phyloP scores from a whole-genome alignment of 352 stramenopile species.

The Pythium folliculosum region DNA sequence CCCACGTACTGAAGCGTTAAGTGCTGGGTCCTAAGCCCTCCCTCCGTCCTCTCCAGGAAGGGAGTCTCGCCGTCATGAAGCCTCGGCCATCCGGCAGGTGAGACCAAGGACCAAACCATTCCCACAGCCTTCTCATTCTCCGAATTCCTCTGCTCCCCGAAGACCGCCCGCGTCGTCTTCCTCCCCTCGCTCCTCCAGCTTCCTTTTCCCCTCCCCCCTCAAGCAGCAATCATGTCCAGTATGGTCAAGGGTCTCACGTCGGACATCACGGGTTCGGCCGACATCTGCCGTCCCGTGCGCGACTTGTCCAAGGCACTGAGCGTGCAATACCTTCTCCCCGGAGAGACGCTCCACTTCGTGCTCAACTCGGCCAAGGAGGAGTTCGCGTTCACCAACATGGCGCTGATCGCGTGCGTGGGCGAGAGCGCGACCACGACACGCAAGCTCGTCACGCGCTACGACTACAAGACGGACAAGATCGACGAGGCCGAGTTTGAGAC shows the following conservation, averaged over 20 bases:
- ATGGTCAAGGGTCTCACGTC: conserved; percentile 13
- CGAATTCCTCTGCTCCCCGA: background rate
- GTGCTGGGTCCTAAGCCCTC: no score
- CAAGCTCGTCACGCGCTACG: conserved; percentile 48
- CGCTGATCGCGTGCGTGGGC: conserved; percentile 42
- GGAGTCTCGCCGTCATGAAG: no score
- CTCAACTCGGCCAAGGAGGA: conserved; percentile 59
- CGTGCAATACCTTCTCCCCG: conserved; percentile 47
- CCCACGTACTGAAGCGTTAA: no score
- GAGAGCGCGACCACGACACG: conserved; percentile 52
- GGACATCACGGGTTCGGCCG: conserved; percentile 16
- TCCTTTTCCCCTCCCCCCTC: background rate
- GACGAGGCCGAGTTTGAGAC: conserved; percentile 48
- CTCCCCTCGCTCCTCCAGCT: background rate
- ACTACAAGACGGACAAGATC: conserved; percentile 39
- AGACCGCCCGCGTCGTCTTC: background rate
- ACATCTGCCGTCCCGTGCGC: conserved; percentile 29
- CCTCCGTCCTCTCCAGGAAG: no score
- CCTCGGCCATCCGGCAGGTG: no score
- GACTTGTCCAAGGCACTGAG: conserved; percentile 50
- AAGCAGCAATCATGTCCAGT: background rate
- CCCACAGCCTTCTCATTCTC: no score
- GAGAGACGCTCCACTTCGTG: conserved; percentile 54
- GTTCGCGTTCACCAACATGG: conserved; percentile 67
- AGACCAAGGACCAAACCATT: no score